Conservation (phyloP, 257 asterid genomes). For the Dorcoceras hygrometricum region DNA sequence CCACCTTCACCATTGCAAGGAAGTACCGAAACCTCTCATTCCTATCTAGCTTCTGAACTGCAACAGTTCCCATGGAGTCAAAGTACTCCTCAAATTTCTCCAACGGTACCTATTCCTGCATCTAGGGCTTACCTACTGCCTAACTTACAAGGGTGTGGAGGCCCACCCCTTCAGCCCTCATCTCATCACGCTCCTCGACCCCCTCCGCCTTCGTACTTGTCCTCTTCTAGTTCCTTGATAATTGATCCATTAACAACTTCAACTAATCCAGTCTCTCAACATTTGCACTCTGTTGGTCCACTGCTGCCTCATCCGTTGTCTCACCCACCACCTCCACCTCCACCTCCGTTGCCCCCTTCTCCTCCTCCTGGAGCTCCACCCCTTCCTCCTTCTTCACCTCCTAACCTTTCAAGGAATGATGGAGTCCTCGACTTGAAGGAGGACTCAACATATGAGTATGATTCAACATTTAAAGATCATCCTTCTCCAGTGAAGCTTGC, state of each 20-base stretch:
- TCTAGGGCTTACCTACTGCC: conserved; percentile 40
- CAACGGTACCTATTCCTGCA: conserved; percentile 32
- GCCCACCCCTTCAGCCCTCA: conserved; percentile 37
- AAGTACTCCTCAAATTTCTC: conserved; percentile 39
- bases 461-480: conserved; percentile 29
- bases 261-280: conserved; percentile 26
- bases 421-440: conserved; percentile 26
- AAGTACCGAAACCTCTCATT: conserved; percentile 35
- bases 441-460: conserved; percentile 23
- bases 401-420: conserved; percentile 26
- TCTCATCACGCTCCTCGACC: conserved; percentile 35
- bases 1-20: conserved; percentile 41
- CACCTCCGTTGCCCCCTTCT: conserved; percentile 48
- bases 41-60: conserved; percentile 38
- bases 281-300: conserved; percentile 23
- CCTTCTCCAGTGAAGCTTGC: conserved; percentile 34
- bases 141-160: conserved; percentile 44
- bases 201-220: conserved; percentile 30
- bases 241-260: conserved; percentile 37
- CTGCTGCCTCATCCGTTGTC: conserved; percentile 37
- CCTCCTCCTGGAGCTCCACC: conserved; percentile 58
- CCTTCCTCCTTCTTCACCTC: conserved; percentile 53
- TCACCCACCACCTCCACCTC: conserved; percentile 30
- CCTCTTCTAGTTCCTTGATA: conserved; percentile 31
- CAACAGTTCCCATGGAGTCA: conserved; percentile 47